Conservation (phyloP, 2,329 filamentous ascomycete genomes). For the Fusarium albidum region DNA sequence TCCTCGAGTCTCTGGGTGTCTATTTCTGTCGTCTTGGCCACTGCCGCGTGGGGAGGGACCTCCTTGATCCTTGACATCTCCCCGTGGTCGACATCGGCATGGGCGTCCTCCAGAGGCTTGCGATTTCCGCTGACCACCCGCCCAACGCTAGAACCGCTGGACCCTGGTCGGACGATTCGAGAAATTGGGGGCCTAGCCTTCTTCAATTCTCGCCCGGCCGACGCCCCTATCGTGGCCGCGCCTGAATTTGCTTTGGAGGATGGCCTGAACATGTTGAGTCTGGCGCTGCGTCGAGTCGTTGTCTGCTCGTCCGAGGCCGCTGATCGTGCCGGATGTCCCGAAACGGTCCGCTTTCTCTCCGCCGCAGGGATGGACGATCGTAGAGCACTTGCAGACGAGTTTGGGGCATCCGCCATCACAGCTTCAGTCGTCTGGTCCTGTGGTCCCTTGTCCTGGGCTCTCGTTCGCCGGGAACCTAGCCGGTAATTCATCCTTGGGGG, state of each 20-base stretch:
- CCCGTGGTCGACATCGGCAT: conserved; percentile 74
- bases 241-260: conserved; percentile 71
- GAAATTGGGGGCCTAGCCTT: conserved; percentile 81
- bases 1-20: conserved; percentile 76
- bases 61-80: conserved; percentile 62
- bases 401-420: conserved; percentile 52
- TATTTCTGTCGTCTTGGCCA: conserved; percentile 51
- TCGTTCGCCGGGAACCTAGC: conserved; percentile 55
- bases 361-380: conserved; percentile 54
- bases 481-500: conserved; percentile 72
- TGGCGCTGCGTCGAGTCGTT: conserved; percentile 70
- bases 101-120: conserved; percentile 74
- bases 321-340: conserved; percentile 74
- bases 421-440: conserved; percentile 48
- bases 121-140: conserved; percentile 91
- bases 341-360: conserved; percentile 91
- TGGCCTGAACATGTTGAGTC: conserved; percentile 74
- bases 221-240: conserved; percentile 63
- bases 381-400: conserved; percentile 46
- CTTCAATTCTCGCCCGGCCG: conserved; percentile 76
- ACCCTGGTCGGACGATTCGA: conserved; percentile 69
- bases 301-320: conserved; percentile 66
- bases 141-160: conserved; percentile 76
- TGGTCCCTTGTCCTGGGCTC: conserved; percentile 46
- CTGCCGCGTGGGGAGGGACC: conserved; percentile 45